These are phyloP conservation scores for Luffa aegyptiaca DNA, from an alignment of 306 rosid genomes.

Conservation along the genomic window DNA sequence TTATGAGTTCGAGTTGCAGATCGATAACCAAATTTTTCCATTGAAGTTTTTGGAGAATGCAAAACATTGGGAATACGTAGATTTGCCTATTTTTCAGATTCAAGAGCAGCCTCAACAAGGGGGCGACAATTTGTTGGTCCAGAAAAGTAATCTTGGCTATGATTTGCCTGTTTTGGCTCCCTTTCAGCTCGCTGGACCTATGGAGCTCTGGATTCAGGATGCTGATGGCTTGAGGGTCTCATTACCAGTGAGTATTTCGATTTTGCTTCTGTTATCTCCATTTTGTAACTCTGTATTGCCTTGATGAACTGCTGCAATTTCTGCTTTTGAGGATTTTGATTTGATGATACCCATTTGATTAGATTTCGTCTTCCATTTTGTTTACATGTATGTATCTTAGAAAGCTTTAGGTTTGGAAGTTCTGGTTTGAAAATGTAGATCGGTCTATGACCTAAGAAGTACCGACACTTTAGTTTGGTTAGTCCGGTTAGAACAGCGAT, in stretches of 20 bases:
- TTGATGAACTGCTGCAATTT: background rate
- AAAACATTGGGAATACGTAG: constrained; percentile 76
- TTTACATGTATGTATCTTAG: background rate
- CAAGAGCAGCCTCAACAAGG: constrained; percentile 26
- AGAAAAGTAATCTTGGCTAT: constrained; percentile 18
- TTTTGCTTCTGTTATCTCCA: background rate
- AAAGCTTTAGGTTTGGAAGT: background rate
- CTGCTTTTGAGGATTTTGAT: background rate
- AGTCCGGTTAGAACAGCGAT: background rate
- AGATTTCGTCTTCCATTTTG: background rate
- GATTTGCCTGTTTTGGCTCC: constrained; percentile 75
- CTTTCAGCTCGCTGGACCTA: constrained; percentile 89
- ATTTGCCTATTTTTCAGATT: constrained; percentile 66
- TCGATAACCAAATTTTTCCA: constrained; percentile 59
- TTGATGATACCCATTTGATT: background rate
- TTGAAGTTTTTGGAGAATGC: constrained; percentile 80
- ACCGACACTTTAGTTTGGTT: too few species aligned
- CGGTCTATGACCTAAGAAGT: too few species aligned
- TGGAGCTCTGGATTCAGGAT: constrained; percentile 96
- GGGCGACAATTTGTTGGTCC: constrained; percentile 31
- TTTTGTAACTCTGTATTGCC: too few species aligned
- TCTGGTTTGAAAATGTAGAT: background rate
- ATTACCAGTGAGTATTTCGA: constrained; percentile 53
- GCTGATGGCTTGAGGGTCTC: constrained; percentile 73
- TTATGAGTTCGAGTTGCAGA: constrained; percentile 71